Evolutionary conservation across 371 early-diverging fungal species (phyloP).

Genomic region (Mortierella sp.): DNA sequence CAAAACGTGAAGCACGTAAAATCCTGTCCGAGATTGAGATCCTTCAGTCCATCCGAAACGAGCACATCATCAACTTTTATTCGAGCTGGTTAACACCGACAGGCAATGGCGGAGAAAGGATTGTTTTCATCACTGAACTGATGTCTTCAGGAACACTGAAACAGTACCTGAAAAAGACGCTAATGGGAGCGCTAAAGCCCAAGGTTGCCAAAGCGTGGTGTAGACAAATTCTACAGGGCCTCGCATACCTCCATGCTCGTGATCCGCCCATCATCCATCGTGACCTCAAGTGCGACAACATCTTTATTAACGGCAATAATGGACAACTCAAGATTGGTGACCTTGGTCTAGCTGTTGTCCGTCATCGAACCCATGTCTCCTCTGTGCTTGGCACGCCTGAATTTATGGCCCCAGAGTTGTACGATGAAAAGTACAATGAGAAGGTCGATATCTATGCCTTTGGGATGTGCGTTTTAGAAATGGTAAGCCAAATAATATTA

Average conservation of each 20-base stretch:
- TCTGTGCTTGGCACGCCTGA: constrained; percentile 81
- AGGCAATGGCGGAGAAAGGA: constrained; percentile 72
- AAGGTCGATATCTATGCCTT: constrained; percentile 96
- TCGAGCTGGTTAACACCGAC: constrained; percentile 71
- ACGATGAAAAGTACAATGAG: constrained; percentile 91
- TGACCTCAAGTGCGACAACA: constrained; percentile 88
- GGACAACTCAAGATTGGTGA: constrained; percentile 95
- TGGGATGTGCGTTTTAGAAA: constrained; percentile 93
- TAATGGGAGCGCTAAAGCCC: constrained; percentile 74
- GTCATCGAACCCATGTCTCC: constrained; percentile 69
- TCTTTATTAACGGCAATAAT: constrained; percentile 92
- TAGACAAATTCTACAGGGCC: constrained; percentile 83
- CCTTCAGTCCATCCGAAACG: constrained; percentile 85
- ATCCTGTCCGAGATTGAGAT: constrained; percentile 74
- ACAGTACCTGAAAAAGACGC: constrained; percentile 80
- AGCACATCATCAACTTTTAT: constrained; percentile 90
- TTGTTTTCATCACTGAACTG: constrained; percentile 93
- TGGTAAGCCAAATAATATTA: constrained; percentile 63
- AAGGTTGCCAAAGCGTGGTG: constrained; percentile 87
- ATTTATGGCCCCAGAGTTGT: constrained; percentile 95
- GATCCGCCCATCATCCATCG: constrained; percentile 91
- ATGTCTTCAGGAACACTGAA: constrained; percentile 94
- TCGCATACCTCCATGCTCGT: constrained; percentile 85
- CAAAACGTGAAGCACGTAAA: constrained; percentile 67
- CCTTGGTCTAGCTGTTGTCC: constrained; percentile 83